Percentiles rank a stretch among this genome's conserved stretches.
Evolutionary conservation across 1,284 basidiomycete genomes (phyloP).

Genomic region (Papiliotrema terrestris): DNA sequence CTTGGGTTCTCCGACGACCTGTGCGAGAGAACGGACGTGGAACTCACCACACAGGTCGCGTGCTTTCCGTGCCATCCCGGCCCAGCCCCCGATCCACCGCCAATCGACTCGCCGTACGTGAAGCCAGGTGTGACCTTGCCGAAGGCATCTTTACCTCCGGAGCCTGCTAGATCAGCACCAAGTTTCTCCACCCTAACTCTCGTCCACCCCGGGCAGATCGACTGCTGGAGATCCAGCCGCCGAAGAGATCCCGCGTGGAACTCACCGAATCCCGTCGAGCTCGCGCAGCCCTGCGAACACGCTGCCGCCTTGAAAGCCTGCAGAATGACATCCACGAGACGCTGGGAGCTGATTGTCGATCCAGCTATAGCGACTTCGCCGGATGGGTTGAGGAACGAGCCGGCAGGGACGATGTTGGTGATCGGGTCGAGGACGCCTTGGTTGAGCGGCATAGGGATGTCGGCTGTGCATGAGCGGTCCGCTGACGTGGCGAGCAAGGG

Average conservation of each 20-base stretch:
- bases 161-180: no score
- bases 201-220: no score
- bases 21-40: no score
- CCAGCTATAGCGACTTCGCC: slow-evolving; percentile 85
- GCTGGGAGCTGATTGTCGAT: slow-evolving; percentile 85
- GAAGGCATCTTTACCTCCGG: no score
- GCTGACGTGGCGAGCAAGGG: no score
- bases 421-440: slow-evolving; percentile 71
- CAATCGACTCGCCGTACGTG: slow-evolving; percentile 68
- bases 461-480: no score
- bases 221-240: no score
- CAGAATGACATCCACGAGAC: slow-evolving; percentile 91
- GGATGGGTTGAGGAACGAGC: slow-evolving; percentile 76
- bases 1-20: no score
- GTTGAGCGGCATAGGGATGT: slow-evolving; percentile 91
- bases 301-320: slow-evolving; percentile 89
- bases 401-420: slow-evolving; percentile 69
- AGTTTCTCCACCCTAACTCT: no score
- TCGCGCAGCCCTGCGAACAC: slow-evolving; percentile 73
- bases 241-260: no score
- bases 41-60: no score
- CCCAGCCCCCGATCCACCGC: slow-evolving; percentile 67
- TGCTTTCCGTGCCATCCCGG: slow-evolving; percentile 86
- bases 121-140: slow-evolving; percentile 76
- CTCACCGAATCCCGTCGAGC: slow-evolving; percentile 65